Base-by-base conservation (phyloP, 2,329 filamentous ascomycete species). In the Neoscytalidium dimidiatum region DNA sequence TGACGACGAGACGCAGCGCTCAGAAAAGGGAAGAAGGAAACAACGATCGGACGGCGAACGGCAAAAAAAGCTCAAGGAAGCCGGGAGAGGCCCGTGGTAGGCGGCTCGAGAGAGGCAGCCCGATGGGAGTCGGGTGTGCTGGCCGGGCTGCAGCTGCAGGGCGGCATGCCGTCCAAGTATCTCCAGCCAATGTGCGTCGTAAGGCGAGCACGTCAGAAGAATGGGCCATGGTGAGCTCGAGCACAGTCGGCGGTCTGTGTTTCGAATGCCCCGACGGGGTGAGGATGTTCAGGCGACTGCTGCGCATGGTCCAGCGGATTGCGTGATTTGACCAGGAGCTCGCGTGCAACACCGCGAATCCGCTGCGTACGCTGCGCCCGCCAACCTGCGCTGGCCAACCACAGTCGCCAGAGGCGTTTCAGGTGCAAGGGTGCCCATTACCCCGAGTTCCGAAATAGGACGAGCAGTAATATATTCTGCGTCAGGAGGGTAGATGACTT, bases 271-370 rank as follows among this genome's bases (percentile, higher is more conserved):
- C 48, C 26, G 49, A 46, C 48, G 19, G 14, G 61, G 28, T 17
- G 49, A 64, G 48, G 52, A 64, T 46, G 49, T 44, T 41, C 62
- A 43, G 49, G 28, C 38, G 38, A 23, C 26, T 28, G 52, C 35
- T n/a, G 52, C 52, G 51, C 51, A 57, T 29, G 43, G 62, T 23
- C 52, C 62, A 46, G 43, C 44, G 19, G 23, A 64, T 64, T 64
- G 62, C 62, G 62, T 64, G 62, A 64, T 64, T 58, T 44, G n/a
- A n/a, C 52, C 29, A 28, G 51, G 29, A 21, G 62, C 62, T 64
- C 41, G 62, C 62, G 62, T 64, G 62, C 62, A 64, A 58, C 62
- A 64, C 48, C 60, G 53, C 60, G 46, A 52, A 43, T 51, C 48
- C 48, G 48, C 49, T 43, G 51, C 38, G 38, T 46, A 33, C 35